Base-by-base conservation (phyloP, 352 stramenopile genomes). In the Phytophthora idaei region DNA sequence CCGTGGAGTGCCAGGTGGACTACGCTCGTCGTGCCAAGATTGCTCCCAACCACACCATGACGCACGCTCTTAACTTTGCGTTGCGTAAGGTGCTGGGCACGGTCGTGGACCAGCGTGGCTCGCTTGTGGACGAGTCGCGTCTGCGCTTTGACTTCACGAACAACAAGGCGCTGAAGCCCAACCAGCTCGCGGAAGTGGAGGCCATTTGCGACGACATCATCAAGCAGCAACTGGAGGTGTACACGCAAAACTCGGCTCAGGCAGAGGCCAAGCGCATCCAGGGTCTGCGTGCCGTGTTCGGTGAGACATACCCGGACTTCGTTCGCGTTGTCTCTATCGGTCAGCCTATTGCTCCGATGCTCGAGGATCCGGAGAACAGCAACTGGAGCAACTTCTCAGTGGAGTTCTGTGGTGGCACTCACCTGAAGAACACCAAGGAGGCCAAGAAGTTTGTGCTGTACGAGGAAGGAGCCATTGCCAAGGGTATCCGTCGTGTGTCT, bases 31-130 rank as follows among this genome's bases (percentile, higher is more conserved):
- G 98, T 67, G 76, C 85, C 66, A 90, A 95, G 73, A 84, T 99
- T 51, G 97, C 96, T 34, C 97, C 97, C 8, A 99, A 99, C 78
- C 98, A 99, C 83, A 99, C 97, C 54, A 99, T 99, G 96, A 99
- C 98, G 31, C 98, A 99, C 84, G 90, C 99, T 47, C 87, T 99
- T 48, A 99, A 99, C 89, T 98, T 89, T 54, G 98, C 97, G 5
- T 80, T 99, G 17, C 90, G 97, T 53, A 89, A 98, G 73, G 93
- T 99, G 11, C 80, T 99, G 3, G 94, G 96, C 46, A 91, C 93
- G 42, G 89, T 82, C 27, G 93, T 98, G 17, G 97, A 99, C 64
- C 98, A 99, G 83, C 94, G 97, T 54, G 98, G 98, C 21, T 99
- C 96, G 79, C 81, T 99, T 10, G 97, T 98, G 29, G 95, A 98